phyloP scores from a whole-genome alignment of 805 yeast species.

The Pichia nanzhaoensis region DNA sequence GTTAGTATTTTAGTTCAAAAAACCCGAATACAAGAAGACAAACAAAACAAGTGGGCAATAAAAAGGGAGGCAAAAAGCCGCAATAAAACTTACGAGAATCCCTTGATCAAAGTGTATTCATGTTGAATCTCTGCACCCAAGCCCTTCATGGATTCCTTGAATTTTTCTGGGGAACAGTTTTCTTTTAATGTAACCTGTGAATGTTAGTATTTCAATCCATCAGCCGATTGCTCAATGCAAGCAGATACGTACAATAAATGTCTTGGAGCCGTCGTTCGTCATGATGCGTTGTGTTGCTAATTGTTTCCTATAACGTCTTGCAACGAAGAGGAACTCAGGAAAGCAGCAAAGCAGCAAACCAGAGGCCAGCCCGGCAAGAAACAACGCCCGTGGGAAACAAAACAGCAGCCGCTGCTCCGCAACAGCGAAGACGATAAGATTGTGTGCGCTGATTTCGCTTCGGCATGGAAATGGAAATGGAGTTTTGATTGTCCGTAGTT shows the following conservation, averaged over 20 bases:
- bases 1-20: constrained; percentile 1
- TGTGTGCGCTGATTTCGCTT: no score
- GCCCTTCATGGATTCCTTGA: constrained; percentile 43
- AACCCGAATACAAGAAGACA: no score
- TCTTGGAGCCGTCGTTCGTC: constrained; percentile 9
- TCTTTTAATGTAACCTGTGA: constrained; percentile 9
- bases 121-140: constrained; percentile 57
- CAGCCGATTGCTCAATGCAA: background rate
- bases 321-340: no score
- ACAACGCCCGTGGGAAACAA: no score
- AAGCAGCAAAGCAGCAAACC: no score
- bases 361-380: no score
- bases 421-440: no score
- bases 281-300: background rate
- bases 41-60: constrained; percentile 24
- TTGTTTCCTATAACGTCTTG: background rate
- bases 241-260: constrained; percentile 6
- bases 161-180: constrained; percentile 11
- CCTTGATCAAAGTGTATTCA: constrained; percentile 61
- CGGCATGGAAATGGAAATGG: no score
- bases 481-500: no score
- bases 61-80: background rate
- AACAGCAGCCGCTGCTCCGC: no score
- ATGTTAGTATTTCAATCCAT: background rate
- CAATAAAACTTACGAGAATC: constrained; percentile 34